Base-by-base conservation (phyloP, 257 asterid species). In the Solanum peruvianum region DNA sequence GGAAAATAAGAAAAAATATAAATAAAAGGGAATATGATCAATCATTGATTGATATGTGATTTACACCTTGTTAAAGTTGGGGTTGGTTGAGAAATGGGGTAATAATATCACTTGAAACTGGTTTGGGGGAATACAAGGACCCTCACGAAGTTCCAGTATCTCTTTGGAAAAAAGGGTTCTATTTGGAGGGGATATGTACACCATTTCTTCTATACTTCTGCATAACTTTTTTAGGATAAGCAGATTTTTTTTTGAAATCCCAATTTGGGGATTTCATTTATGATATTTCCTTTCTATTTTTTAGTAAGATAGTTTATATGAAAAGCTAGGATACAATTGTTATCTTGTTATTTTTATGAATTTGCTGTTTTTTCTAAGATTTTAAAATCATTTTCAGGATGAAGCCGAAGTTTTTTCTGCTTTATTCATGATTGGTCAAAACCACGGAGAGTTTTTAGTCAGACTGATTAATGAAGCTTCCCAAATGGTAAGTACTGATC, bases 321-420 rank as follows among this genome's bases (percentile, higher is more conserved):
- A 41, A 11, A 47, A 80, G 85, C 44, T 16, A 47, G 67, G 67
- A 45, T 80, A 27, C 44, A 80, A 29, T 47, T 29, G 37, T 58
- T 47, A 27, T 18, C 42, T 80, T 9, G 27, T 81, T 60, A 45
- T 29, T 90, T 41, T 77, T 69, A 83, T 70, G 78, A 33, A 41
- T 76, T 75, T 86, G 45, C 56, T 62, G 86, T 42, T 44, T 47
- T 39, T 86, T 86, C 21, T 27, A n/a, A 23, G 11, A 12, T 3
- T 11, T 62, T 10, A n/a, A 11, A 62, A 71, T 11, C 77, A 87
- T 70, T 90, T 87, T 87, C 96, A 95, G 99, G 99, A 96, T 90
- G 99, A 96, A 91, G 94, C 94, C 81, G 98, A 93, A 91, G 72
- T 95, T 64, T 89, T 95, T 86, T 87, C 84, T 81, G 90, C 86